These are phyloP conservation scores for Geotrichum fermentans DNA, from an alignment of 1,139 yeast species.

Conservation along the genomic window DNA sequence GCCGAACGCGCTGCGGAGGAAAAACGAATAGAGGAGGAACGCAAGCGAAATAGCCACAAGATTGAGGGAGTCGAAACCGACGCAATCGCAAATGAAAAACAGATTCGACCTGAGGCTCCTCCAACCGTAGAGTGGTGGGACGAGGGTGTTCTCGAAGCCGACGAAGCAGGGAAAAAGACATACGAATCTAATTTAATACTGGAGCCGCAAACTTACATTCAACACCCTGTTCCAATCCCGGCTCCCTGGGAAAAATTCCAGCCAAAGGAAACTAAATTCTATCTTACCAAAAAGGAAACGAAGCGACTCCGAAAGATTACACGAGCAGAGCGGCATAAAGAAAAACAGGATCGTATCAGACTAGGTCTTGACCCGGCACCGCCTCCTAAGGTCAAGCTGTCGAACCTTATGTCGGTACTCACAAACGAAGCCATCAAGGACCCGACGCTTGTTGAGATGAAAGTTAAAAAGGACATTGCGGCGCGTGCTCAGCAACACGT, in stretches of 20 bases:
- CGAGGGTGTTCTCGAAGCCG: conserved; percentile 39
- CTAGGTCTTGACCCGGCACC: conserved; percentile 86
- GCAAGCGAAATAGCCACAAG: conserved; percentile 24
- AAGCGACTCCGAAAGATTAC: conserved; percentile 70
- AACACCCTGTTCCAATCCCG: conserved; percentile 70
- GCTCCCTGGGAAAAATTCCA: conserved; percentile 54
- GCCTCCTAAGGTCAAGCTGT: conserved; percentile 77
- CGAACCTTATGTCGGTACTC: conserved; percentile 77
- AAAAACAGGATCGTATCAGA: conserved; percentile 69
- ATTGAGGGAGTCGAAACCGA: conserved; percentile 19
- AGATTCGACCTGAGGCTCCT: conserved; percentile 41
- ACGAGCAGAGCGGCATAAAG: conserved; percentile 60
- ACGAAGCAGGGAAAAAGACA: conserved; percentile 36
- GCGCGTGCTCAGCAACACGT: conserved; percentile 60
- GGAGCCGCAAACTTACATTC: conserved; percentile 55
- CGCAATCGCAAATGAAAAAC: conserved; percentile 15
- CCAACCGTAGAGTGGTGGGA: conserved; percentile 87
- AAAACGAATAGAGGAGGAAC: conserved; percentile 30
- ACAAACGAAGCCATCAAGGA: conserved; percentile 85
- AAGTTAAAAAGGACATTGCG: conserved; percentile 65
- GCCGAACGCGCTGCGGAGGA: conserved; percentile 38
- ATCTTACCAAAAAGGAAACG: conserved; percentile 70
- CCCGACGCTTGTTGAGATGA: conserved; percentile 79
- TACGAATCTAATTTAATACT: conserved; percentile 24
- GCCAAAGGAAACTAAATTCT: conserved; percentile 45